A percentile compares a stretch with the other conserved stretches of the same genome.
These are phyloP conservation scores for Euphorbia pulcherrima DNA, from an alignment of 345 rosid genomes.

Conservation along the genomic window DNA sequence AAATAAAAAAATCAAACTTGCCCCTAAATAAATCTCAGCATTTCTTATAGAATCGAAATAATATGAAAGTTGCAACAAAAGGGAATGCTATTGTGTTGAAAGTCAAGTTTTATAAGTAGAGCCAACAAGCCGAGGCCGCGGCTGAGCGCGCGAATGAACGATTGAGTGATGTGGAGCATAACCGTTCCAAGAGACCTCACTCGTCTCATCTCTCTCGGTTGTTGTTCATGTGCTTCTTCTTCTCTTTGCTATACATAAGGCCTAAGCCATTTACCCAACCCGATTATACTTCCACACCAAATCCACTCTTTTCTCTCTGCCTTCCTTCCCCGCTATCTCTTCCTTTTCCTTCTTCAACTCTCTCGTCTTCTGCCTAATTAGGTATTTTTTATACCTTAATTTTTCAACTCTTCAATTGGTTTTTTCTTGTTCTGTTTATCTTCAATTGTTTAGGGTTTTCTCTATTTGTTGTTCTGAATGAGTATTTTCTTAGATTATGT, in stretches of 20 bases:
- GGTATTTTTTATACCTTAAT: background rate
- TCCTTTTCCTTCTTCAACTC: background rate
- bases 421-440: background rate
- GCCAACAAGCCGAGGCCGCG: slow-evolving; percentile 41
- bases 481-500: background rate
- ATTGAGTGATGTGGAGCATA: slow-evolving; percentile 28
- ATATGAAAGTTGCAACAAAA: too few relatives aligned
- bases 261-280: slow-evolving; percentile 14
- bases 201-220: slow-evolving; percentile 22
- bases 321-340: background rate
- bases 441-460: slow-evolving; percentile 15
- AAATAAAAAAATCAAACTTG: too few relatives aligned
- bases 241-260: background rate
- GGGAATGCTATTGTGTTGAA: too few relatives aligned
- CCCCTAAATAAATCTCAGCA: too few relatives aligned
- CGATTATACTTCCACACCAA: background rate
- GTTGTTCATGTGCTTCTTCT: slow-evolving; percentile 6
- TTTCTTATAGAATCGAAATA: too few relatives aligned
- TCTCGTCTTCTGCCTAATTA: background rate
- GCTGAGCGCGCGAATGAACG: slow-evolving; percentile 37
- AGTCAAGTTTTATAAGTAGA: too few relatives aligned
- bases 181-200: slow-evolving; percentile 39
- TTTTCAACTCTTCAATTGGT: slow-evolving; percentile 3
- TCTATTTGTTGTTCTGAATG: background rate
- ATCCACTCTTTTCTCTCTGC: too few relatives aligned